A percentile compares a stretch with the other conserved stretches of the same genome.
These are phyloP conservation scores for Ophiostoma tasmaniense DNA, from an alignment of 2,329 filamentous ascomycete genomes.

Conservation along the genomic window DNA sequence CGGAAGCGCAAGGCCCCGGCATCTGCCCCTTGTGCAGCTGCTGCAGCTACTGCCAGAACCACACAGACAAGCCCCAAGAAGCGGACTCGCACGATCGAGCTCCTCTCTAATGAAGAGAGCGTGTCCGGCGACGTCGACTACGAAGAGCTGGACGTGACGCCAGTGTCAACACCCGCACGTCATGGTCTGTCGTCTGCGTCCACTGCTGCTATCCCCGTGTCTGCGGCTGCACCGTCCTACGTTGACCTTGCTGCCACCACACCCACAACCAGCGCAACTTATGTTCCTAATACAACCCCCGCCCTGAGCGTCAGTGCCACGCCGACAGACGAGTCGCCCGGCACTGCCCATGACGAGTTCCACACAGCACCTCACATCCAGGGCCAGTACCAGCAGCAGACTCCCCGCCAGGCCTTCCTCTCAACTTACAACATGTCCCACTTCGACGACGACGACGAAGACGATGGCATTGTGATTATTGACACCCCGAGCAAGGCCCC, in stretches of 20 bases:
- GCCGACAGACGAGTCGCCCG: constrained; percentile 16
- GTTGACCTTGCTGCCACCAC: not conserved
- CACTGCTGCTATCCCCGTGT: not conserved
- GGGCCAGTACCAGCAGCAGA: not conserved
- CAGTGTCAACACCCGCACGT: constrained; percentile 16
- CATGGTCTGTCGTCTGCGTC: not conserved
- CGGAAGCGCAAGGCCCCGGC: constrained; percentile 18
- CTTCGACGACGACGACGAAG: constrained; percentile 21
- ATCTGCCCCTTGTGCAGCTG: not conserved
- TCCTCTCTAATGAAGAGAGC: constrained; percentile 21
- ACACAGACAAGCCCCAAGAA: not conserved
- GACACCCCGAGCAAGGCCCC: constrained; percentile 32
- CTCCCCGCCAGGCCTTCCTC: not conserved
- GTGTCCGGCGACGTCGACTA: constrained; percentile 25
- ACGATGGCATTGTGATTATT: constrained; percentile 28
- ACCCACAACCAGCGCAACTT: not conserved
- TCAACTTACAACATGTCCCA: constrained; percentile 17
- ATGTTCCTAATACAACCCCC: constrained; percentile 13
- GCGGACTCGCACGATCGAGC: not conserved
- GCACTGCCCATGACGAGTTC: constrained; percentile 14
- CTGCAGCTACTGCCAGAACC: not conserved
- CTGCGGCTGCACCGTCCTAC: not conserved
- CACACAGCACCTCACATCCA: constrained; percentile 21
- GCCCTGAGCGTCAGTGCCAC: constrained; percentile 15
- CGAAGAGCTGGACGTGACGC: constrained; percentile 25